Conservation (phyloP, 768 basidiomycete species). For the Tulasnella calospora region DNA sequence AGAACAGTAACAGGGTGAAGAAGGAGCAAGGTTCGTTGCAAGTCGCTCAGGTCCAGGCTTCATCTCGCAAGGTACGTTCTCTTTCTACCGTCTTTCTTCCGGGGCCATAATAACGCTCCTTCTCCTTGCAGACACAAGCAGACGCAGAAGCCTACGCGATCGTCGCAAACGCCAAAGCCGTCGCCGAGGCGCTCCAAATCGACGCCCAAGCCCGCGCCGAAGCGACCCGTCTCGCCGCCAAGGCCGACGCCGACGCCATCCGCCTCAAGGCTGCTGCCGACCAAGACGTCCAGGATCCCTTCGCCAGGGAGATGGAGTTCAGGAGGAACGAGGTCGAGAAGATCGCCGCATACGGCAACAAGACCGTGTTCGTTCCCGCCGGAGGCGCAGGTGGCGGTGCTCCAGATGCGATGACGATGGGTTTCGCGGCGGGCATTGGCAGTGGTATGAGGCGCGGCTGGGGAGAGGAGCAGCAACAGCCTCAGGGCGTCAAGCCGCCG, state of each 20-base stretch:
- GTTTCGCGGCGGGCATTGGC: constrained; percentile 68
- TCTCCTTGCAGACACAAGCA: constrained; percentile 50
- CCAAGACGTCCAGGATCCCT: constrained; percentile 53
- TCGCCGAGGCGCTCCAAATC: constrained; percentile 59
- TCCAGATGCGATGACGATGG: constrained; percentile 52
- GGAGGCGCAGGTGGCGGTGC: neutral
- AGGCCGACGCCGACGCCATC: constrained; percentile 31
- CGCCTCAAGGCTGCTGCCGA: constrained; percentile 64
- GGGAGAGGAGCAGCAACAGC: neutral
- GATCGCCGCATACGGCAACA: constrained; percentile 58
- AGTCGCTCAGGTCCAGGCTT: constrained; percentile 71
- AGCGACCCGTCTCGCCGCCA: constrained; percentile 53
- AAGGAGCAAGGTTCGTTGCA: constrained; percentile 74
- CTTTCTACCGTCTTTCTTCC: constrained; percentile 38
- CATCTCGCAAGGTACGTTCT: constrained; percentile 39
- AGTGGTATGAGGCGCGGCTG: constrained; percentile 24
- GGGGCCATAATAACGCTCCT: no score
- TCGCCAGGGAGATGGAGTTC: constrained; percentile 73
- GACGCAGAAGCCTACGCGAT: constrained; percentile 72
- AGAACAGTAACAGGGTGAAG: constrained; percentile 84
- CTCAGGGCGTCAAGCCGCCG: neutral
- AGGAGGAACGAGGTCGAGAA: constrained; percentile 59
- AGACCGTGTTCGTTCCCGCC: constrained; percentile 30
- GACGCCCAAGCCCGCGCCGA: constrained; percentile 74
- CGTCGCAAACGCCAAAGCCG: constrained; percentile 68